A percentile compares a stretch with the other conserved stretches of the same genome.
phyloP scores from a whole-genome alignment of 495 filamentous ascomycete genomes.

The Penicillium fimorum region DNA sequence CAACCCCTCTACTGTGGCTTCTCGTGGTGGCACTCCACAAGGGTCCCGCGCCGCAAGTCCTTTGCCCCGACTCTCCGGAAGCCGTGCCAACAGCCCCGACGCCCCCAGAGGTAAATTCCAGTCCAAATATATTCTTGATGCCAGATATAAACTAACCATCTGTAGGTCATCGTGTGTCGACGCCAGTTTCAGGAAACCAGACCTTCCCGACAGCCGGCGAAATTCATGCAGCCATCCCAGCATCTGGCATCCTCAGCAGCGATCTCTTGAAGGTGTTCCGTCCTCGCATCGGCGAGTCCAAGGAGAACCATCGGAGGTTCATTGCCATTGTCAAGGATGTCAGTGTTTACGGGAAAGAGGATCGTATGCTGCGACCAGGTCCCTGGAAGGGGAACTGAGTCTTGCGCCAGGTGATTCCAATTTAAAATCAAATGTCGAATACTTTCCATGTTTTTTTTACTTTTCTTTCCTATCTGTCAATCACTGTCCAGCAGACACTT shows the following conservation, averaged over 20 bases:
- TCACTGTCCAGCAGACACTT: background rate
- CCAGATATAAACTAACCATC: background rate
- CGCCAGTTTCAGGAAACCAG: conserved; percentile 29
- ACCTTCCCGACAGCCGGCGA: conserved; percentile 63
- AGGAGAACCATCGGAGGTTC: conserved; percentile 44
- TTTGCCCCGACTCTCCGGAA: conserved; percentile 36
- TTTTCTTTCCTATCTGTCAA: background rate
- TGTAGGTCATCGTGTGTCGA: conserved; percentile 28
- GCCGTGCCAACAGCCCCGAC: conserved; percentile 43
- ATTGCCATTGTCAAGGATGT: conserved; percentile 50
- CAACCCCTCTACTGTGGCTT: conserved; percentile 46
- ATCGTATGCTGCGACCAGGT: conserved; percentile 42
- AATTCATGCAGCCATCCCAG: conserved; percentile 65
- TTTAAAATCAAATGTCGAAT: background rate
- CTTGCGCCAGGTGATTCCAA: background rate
- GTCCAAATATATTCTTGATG: background rate
- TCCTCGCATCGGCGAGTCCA: conserved; percentile 52
- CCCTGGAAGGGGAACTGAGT: conserved; percentile 34
- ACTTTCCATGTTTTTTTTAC: background rate
- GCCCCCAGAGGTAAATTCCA: conserved; percentile 22
- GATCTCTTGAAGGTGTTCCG: conserved; percentile 63
- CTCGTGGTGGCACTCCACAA: conserved; percentile 54
- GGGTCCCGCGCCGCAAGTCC: conserved; percentile 56
- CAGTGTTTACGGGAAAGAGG: conserved; percentile 47
- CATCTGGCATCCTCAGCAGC: conserved; percentile 63